These are phyloP conservation scores for Straminergon stramineum DNA, from an alignment of 225 moss, liverwort and hornwort species.

Conservation along the genomic window DNA sequence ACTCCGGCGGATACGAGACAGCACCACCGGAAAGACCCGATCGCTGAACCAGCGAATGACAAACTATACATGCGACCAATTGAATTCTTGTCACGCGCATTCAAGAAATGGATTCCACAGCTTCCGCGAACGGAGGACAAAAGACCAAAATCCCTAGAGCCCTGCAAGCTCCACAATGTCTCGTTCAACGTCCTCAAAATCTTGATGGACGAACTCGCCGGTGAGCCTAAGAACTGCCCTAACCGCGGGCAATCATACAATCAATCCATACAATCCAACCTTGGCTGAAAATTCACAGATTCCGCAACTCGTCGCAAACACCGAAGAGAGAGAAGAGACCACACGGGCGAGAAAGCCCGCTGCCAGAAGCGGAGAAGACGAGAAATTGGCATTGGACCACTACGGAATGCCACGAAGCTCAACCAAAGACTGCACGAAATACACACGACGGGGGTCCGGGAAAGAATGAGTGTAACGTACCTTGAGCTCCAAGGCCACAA, in stretches of 20 bases:
- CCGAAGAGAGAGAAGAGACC: neutral
- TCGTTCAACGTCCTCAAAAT: neutral
- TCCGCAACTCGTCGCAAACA: neutral
- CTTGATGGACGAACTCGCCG: neutral
- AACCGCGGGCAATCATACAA: neutral
- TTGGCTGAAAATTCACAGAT: neutral
- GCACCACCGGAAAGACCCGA: neutral
- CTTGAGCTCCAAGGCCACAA: neutral
- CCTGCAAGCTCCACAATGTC: neutral
- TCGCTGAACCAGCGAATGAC: neutral
- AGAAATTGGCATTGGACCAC: neutral
- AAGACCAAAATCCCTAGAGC: neutral
- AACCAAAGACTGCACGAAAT: neutral
- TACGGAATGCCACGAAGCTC: neutral
- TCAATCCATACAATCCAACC: neutral
- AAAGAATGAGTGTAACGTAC: neutral
- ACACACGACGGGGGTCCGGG: neutral
- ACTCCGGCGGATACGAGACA: neutral
- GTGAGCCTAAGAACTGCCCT: neutral
- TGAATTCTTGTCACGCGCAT: neutral
- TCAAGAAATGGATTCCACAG: neutral
- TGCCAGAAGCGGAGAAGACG: neutral
- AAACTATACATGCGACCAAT: neutral
- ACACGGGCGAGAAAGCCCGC: neutral
- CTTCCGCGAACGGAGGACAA: neutral